These are phyloP conservation scores for Saccharomycopsis lassenensis DNA, from an alignment of 805 yeast genomes.

Conservation along the genomic window DNA sequence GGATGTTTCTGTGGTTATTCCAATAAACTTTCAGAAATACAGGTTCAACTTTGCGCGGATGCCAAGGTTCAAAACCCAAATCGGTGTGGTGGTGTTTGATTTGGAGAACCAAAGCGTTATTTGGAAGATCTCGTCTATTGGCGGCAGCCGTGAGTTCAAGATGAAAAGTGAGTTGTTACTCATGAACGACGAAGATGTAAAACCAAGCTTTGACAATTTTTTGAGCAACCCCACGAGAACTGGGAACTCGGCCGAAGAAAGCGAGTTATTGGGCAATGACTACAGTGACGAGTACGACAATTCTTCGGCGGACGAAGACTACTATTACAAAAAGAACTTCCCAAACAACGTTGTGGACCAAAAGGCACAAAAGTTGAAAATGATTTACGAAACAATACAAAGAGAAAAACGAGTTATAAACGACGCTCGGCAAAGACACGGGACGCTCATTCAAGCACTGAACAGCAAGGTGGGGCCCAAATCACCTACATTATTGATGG, in stretches of 20 bases:
- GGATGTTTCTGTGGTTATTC: slow-evolving; percentile 23
- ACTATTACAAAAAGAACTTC: slow-evolving; percentile 5
- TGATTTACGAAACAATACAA: slow-evolving; percentile 14
- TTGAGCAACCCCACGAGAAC: too few species aligned
- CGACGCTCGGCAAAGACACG: not conserved
- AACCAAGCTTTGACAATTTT: too few species aligned
- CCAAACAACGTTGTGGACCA: slow-evolving; percentile 3
- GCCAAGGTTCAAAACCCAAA: slow-evolving; percentile 58
- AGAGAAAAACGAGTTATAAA: slow-evolving; percentile 10
- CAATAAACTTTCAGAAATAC: slow-evolving; percentile 27
- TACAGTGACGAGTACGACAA: slow-evolving; percentile 3
- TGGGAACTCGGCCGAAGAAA: too few species aligned
- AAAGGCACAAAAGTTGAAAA: slow-evolving; percentile 9
- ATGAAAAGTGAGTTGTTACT: slow-evolving; percentile 46
- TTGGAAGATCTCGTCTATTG: slow-evolving; percentile 62
- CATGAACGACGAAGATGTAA: slow-evolving; percentile 20
- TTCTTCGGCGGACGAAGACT: slow-evolving; percentile 8
- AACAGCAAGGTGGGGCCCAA: slow-evolving; percentile 11
- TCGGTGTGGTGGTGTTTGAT: slow-evolving; percentile 62
- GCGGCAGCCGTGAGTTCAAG: slow-evolving; percentile 44
- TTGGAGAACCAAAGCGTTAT: slow-evolving; percentile 57
- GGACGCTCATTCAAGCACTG: too few species aligned
- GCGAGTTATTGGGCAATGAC: too few species aligned
- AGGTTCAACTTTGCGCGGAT: slow-evolving; percentile 34
- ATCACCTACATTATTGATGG: slow-evolving; percentile 14